phyloP scores from a whole-genome alignment of 768 basidiomycete genomes.

The Panellus pusillus region DNA sequence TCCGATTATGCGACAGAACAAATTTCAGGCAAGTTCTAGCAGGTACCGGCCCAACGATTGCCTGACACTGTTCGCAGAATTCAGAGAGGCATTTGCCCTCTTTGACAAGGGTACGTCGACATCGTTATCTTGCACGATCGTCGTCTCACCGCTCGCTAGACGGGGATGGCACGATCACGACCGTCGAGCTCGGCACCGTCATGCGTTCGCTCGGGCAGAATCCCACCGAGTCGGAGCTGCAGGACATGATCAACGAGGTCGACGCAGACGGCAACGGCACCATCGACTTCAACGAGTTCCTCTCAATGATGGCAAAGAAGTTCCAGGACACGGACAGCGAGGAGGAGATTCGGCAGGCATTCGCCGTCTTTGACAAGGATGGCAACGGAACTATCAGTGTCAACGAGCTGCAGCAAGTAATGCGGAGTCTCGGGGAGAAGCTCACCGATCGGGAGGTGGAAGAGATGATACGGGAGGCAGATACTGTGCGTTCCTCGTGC shows the following conservation, averaged over 20 bases:
- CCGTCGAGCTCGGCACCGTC: conserved; percentile 86
- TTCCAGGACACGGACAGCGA: conserved; percentile 77
- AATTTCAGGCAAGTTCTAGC: conserved; percentile 69
- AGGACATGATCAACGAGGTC: conserved; percentile 96
- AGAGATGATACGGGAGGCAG: conserved; percentile 93
- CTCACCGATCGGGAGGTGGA: conserved; percentile 77
- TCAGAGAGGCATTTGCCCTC: conserved; percentile 98
- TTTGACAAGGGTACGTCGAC: conserved; percentile 84
- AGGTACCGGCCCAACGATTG: background rate
- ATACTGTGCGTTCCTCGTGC: conserved; percentile 32
- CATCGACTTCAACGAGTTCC: conserved; percentile 84
- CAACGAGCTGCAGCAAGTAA: conserved; percentile 85
- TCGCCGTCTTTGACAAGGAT: conserved; percentile 97
- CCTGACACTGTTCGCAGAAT: conserved; percentile 54
- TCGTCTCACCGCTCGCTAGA: conserved; percentile 43
- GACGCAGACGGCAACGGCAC: conserved; percentile 83
- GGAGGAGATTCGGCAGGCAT: conserved; percentile 95
- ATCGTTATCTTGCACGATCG: conserved; percentile 9
- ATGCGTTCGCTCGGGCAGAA: conserved; percentile 94
- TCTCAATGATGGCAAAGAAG: conserved; percentile 68
- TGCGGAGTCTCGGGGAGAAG: conserved; percentile 87
- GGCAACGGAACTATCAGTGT: conserved; percentile 88
- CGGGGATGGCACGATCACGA: conserved; percentile 92
- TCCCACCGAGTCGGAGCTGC: conserved; percentile 87
- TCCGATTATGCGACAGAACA: conserved; percentile 57